Evolutionary conservation across 768 basidiomycete species (phyloP).

Genomic region (Sporobolomyces roseus): DNA sequence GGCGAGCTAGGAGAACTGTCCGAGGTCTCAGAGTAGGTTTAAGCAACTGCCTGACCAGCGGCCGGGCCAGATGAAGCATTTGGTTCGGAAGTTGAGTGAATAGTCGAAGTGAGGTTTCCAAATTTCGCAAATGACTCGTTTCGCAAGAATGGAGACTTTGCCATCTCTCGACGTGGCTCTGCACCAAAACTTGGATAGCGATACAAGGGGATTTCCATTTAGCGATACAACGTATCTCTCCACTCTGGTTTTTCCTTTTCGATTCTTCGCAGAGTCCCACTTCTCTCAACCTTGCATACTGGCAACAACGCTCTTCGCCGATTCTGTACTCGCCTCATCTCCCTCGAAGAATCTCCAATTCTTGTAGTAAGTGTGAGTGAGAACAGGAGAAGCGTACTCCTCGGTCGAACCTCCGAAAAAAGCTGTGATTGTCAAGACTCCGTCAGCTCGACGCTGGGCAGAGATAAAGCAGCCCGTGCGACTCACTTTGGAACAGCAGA

Average conservation of each 20-base stretch:
- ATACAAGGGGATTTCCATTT: too few species aligned
- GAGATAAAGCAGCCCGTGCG: not conserved
- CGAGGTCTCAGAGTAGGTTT: too few species aligned
- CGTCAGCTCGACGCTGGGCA: not conserved
- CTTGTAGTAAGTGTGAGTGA: slow-evolving; percentile 11
- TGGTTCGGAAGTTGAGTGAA: not conserved
- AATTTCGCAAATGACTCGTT: not conserved
- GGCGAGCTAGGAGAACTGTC: too few species aligned
- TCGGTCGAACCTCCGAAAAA: slow-evolving; percentile 28
- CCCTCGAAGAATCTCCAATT: slow-evolving; percentile 27
- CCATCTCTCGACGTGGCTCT: too few species aligned
- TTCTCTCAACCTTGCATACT: not conserved
- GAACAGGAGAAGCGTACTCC: slow-evolving; percentile 18
- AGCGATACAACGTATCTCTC: too few species aligned
- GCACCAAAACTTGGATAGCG: too few species aligned
- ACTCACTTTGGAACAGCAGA: slow-evolving; percentile 9
- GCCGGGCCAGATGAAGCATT: slow-evolving; percentile 1
- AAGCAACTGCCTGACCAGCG: not conserved
- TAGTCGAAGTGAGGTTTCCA: not conserved
- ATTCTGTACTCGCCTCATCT: not conserved
- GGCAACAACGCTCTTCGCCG: slow-evolving; percentile 9
- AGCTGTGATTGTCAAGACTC: not conserved
- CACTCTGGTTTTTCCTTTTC: too few species aligned
- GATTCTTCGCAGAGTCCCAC: too few species aligned
- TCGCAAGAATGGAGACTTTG: too few species aligned